phyloP scores from a whole-genome alignment of 148 eudicot species.

The Fagopyrum homotropicum region DNA sequence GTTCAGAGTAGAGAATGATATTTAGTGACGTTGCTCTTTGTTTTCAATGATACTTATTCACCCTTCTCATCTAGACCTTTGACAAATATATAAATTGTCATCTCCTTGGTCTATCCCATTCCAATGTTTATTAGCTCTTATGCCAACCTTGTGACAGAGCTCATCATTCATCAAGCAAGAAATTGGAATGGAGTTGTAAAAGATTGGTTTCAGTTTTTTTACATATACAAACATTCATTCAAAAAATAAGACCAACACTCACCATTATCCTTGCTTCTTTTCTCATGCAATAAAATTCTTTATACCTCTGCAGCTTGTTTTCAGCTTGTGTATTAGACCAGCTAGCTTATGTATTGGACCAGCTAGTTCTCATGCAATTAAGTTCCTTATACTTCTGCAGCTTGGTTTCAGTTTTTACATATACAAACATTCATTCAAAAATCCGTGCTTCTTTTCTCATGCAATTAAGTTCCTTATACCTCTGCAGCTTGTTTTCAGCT shows the following conservation, averaged over 20 bases:
- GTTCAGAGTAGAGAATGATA: neutral
- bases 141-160: neutral
- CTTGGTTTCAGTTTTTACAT: too few species aligned
- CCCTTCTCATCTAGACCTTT: neutral
- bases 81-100: neutral
- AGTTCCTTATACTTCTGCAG: too few species aligned
- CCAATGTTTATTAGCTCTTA: neutral
- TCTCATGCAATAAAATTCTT: neutral
- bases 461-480: neutral
- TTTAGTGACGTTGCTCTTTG: neutral
- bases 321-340: too few species aligned
- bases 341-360: too few species aligned
- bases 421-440: too few species aligned
- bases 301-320: too few species aligned
- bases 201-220: neutral
- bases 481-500: too few species aligned
- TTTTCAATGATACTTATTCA: neutral
- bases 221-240: neutral
- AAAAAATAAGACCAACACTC: neutral
- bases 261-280: neutral
- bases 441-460: neutral
- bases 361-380: too few species aligned
- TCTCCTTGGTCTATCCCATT: neutral
- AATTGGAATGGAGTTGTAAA: neutral
- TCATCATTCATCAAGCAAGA: neutral